Conservation (phyloP, 2,329 filamentous ascomycete species). For the Aschersonia sp. region DNA sequence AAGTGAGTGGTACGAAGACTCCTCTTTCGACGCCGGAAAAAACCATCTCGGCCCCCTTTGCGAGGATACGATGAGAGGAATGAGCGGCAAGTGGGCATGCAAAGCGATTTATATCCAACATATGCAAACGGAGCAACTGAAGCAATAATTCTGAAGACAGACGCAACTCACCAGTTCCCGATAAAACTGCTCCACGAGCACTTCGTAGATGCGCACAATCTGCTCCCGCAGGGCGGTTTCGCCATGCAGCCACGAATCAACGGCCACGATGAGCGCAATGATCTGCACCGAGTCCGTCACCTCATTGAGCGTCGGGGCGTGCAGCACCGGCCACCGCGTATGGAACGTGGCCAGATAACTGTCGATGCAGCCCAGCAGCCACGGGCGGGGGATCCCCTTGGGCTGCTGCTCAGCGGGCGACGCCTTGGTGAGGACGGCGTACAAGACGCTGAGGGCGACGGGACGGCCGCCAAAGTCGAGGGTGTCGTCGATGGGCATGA, state of each 20-base stretch:
- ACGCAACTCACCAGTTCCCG: constrained; percentile 11
- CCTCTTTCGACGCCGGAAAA: too few species aligned
- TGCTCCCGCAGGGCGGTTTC: constrained; percentile 11
- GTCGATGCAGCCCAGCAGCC: constrained; percentile 9
- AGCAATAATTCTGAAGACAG: background rate
- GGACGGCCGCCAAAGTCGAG: background rate
- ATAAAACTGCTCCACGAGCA: constrained; percentile 15
- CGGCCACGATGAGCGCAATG: constrained; percentile 19
- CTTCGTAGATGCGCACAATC: constrained; percentile 16
- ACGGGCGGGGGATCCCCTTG: constrained; percentile 6
- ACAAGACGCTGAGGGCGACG: background rate
- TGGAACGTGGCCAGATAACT: constrained; percentile 26
- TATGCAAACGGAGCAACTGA: background rate
- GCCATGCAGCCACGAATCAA: constrained; percentile 22
- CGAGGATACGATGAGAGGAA: too few species aligned
- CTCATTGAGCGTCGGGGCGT: constrained; percentile 18
- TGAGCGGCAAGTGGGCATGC: too few species aligned
- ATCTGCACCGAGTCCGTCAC: constrained; percentile 13
- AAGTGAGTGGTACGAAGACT: too few species aligned
- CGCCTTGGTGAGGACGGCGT: background rate
- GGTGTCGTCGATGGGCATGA: too few species aligned
- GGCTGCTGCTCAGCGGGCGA: constrained; percentile 1
- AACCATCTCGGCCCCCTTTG: too few species aligned
- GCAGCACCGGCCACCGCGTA: constrained; percentile 25
- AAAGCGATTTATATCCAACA: too few species aligned